Evolutionary conservation across 2,329 filamentous ascomycete species (phyloP).

Genomic region (Botrytis aclada): DNA sequence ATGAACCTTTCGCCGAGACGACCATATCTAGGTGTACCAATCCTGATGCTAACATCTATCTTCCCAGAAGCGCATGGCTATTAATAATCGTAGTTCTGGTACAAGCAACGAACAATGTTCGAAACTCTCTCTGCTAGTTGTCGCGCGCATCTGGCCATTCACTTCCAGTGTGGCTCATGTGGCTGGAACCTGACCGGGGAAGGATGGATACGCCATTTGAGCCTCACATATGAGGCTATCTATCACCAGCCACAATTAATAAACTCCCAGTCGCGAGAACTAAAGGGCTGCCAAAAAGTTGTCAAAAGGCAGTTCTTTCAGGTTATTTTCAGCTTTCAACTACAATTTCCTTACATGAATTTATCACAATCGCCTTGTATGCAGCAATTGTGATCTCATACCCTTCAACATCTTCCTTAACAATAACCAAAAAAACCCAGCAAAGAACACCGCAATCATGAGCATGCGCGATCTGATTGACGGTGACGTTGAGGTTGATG

Average conservation of each 20-base stretch:
- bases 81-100: not conserved
- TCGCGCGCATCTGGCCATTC: not conserved
- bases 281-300: slow-evolving; percentile 20
- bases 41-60: not conserved
- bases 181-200: not conserved
- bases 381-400: not conserved
- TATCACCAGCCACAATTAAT: slow-evolving; percentile 7
- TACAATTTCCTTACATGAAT: not conserved
- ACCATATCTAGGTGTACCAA: not conserved
- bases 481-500: slow-evolving; percentile 80
- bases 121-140: not conserved
- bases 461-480: slow-evolving; percentile 78
- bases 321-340: slow-evolving; percentile 8
- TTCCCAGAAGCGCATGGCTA: not conserved
- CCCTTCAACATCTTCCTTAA: not conserved
- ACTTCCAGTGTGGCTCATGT: not conserved
- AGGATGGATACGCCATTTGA: not conserved
- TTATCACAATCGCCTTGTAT: not conserved
- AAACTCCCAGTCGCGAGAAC: slow-evolving; percentile 16
- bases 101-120: not conserved
- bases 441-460: slow-evolving; percentile 46
- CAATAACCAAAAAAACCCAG: slow-evolving; percentile 9
- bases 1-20: not conserved
- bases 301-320: slow-evolving; percentile 4
- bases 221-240: not conserved